phyloP scores from a whole-genome alignment of 2,329 filamentous ascomycete species.

The Colletotrichum eleusines region DNA sequence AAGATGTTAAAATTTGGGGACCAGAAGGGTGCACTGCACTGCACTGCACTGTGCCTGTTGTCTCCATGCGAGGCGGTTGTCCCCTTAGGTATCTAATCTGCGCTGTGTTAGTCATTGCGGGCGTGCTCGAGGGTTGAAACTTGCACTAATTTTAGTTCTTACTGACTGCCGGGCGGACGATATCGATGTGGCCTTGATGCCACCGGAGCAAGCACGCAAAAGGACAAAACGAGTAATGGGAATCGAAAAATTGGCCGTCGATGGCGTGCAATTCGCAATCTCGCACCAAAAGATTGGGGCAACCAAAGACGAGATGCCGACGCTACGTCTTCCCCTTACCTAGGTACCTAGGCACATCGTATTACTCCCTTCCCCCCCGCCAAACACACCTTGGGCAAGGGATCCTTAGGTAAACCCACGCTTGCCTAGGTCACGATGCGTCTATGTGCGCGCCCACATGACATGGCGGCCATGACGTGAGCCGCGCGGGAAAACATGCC shows the following conservation, averaged over 20 bases:
- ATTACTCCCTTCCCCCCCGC: conserved; percentile 8
- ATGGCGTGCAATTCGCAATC: conserved; percentile 28
- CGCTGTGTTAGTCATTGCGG: background rate
- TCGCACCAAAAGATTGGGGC: conserved; percentile 31
- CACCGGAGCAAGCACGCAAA: conserved; percentile 3
- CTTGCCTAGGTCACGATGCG: background rate
- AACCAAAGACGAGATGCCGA: conserved; percentile 31
- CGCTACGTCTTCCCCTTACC: background rate
- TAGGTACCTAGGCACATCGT: no score
- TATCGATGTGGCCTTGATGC: background rate
- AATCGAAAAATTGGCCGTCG: background rate
- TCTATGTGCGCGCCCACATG: conserved; percentile 15
- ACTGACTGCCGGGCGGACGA: no score
- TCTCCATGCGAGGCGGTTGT: background rate
- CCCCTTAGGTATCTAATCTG: no score
- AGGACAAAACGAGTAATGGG: no score
- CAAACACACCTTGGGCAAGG: conserved; percentile 18
- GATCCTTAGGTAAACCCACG: conserved; percentile 19
- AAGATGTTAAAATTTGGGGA: background rate
- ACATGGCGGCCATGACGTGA: conserved; percentile 31
- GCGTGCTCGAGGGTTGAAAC: background rate
- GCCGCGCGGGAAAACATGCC: conserved; percentile 39
- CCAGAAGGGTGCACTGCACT: background rate
- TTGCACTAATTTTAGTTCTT: background rate
- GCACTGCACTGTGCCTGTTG: background rate